Percentiles rank a stretch among this genome's conserved stretches.
phyloP scores from a whole-genome alignment of 768 basidiomycete genomes.

The Clavaria fumosa region DNA sequence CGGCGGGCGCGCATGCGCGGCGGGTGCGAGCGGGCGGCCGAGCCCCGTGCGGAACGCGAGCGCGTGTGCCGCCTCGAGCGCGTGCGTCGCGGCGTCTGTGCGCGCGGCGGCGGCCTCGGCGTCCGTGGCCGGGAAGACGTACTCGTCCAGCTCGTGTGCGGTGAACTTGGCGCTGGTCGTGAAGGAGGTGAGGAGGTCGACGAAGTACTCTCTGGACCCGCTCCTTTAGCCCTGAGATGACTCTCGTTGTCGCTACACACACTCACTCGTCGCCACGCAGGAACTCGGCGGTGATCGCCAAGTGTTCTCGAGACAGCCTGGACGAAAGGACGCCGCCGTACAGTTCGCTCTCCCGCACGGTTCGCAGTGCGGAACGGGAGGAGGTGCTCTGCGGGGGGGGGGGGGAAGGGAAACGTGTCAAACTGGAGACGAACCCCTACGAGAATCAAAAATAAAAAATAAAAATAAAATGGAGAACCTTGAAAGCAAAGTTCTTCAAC shows the following conservation, averaged over 20 bases:
- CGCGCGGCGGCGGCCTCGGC: constrained; percentile 51
- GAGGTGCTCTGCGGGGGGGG: constrained; percentile 85
- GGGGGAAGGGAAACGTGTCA: too few relatives aligned
- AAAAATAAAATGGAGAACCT: too few relatives aligned
- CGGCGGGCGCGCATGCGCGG: constrained; percentile 28
- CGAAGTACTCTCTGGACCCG: constrained; percentile 70
- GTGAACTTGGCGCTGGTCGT: constrained; percentile 71
- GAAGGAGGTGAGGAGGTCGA: constrained; percentile 75
- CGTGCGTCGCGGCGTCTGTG: constrained; percentile 46
- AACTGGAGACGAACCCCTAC: too few relatives aligned
- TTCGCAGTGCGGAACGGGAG: constrained; percentile 77
- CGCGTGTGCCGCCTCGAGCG: constrained; percentile 76
- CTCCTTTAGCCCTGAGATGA: too few relatives aligned
- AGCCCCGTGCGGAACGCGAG: constrained; percentile 92
- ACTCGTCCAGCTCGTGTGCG: constrained; percentile 64
- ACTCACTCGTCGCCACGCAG: constrained; percentile 92
- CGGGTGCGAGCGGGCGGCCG: constrained; percentile 70
- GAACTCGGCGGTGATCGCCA: constrained; percentile 91
- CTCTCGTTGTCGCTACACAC: not conserved
- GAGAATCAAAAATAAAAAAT: too few relatives aligned
- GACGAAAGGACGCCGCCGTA: constrained; percentile 86
- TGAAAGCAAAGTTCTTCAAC: constrained; percentile 98
- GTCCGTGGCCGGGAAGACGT: constrained; percentile 53
- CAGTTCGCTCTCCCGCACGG: constrained; percentile 83
- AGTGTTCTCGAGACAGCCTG: constrained; percentile 73